Base-by-base conservation (phyloP, 1,139 yeast species). In the Scheffersomyces stambukii region DNA sequence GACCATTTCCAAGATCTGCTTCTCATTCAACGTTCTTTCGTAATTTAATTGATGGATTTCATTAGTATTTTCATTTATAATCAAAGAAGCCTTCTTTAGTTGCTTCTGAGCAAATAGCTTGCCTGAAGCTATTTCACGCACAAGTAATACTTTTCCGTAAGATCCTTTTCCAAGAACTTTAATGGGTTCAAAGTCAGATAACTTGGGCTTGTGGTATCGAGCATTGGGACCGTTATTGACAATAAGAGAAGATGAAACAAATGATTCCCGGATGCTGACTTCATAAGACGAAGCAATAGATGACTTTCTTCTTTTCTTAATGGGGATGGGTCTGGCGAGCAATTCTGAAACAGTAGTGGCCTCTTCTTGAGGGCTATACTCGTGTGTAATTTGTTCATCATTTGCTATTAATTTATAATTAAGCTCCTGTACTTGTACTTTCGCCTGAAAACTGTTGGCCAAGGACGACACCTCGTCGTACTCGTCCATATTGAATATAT, bases 81-180 rank as follows among this genome's bases (percentile, higher is more conserved):
- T 53, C 35, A 56, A 52, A 36, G 60, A 57, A 3, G 95, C 95
- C 52, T 89, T 88, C 43, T 77, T 80, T 44, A 88, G 64, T 48
- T 88, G 95, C 49, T 89, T 88, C 62, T 84, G 95, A 0, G 97
- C 96, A 62, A 77, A 89, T 8, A 88, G 58, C 37, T 73, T 69
- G 1, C 84, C 84, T 0, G 86, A 77, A 6, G 70, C 45, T 30
- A 53, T 56, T 47, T 85, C 89, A 32, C 78, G 71, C 1, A 88
- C 96, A 8, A 88, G 58, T 13, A 85, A 50, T 2, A 88, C 97
- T 50, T 85, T 86, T 5, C 97, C 96, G 46, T 85, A 88, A 1
- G 95, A 88, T 3, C 96, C 96, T 39, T 79, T 76, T 0, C 96
- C 96, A n/a, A 88, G 62, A 0, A 86, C 93, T 52, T 78, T 81